Base-by-base conservation (phyloP, 139 green algal genomes). In the Chlamydomonas urium region DNA sequence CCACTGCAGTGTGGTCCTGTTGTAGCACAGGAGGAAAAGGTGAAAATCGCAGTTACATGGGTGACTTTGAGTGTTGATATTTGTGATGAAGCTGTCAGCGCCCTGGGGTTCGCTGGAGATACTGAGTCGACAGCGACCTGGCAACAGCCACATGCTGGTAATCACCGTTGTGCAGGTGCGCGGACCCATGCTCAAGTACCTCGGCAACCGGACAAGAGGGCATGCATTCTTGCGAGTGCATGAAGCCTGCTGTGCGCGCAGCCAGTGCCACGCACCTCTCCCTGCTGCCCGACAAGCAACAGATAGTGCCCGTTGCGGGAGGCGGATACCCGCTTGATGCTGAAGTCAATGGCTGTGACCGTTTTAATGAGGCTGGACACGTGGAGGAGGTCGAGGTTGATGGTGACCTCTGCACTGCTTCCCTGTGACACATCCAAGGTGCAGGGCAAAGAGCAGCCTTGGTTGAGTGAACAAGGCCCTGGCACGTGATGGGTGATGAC, bases 241-340 rank as follows among this genome's bases (percentile, higher is more conserved):
- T n/a, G 53, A 36, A 63, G 17, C 21, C 21, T 63, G 10, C 10
- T 63, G 10, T 17, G 29, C 21, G 10, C 6, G 21, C 53, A 63
- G 10, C 19, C 14, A 63, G 6, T 33, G 10, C n/a, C 24, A 63
- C n/a, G 29, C 53, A 33, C 6, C 53, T 63, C 21, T 45, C 10
- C 60, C 21, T 26, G 32, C 19, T 67, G 42, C 10, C 60, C 60
- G 8, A 6, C 42, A 5, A 67, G 33, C 32, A 67, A 26, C 60
- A 67, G 60, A 26, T 67, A 67, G 60, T 67, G 60, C 6, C 60
- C 60, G 29, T 42, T 67, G 21, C 26, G 32, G 10, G 60, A 67
- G 10, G 42, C 60, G 14, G 23, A 45, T 23, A 67, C 23, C 33
- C 19, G 14, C 32, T 45, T 45, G 10, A 67, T 21, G 4, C 42